Evolutionary conservation across 495 filamentous ascomycete genomes (phyloP), one percentile per base, ranked within the genome.

Genomic region (Aspergillus biplanus): DNA sequence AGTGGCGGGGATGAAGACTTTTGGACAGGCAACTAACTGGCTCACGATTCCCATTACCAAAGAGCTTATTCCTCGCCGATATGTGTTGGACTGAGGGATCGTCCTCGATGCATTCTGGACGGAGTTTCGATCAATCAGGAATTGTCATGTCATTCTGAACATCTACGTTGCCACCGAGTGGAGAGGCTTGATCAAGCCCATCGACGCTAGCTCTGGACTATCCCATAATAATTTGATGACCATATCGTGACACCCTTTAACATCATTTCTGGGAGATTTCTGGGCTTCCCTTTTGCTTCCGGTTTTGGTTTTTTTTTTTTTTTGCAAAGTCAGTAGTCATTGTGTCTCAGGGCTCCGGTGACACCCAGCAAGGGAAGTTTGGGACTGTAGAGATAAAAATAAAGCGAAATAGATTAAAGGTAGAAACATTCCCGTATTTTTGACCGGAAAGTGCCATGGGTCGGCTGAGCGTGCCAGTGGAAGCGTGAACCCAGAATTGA

Each of bases 51-150:
- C 21, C 47, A 50, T 50, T 50, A 50, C 47, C 47, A 50, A 50
- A 8, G 47, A 50, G 47, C 11, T 49, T 49, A 50, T 50, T 50
- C 47, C 27, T 50, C 16, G n/a, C 27, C 47, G 16, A 50, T 50
- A 9, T 50, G 47, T 18, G 16, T 34, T 39, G 33, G 53, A 39
- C 34, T n/a, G 33, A 39, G 53, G 35, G 50, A 53, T 53, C 39
- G 8, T 53, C 27, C 7, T 11, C 34, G 53, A 56, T 18, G 47
- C 47, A 50, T 18, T 27, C 47, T 18, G 21, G 47, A 50, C 47
- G 47, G 47, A 50, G 47, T 50, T 50, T 50, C 6, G 47, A 50
- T 50, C 47, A 50, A 50, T 50, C 47, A 18, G 27, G 47, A 21
- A 27, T 8, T 5, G 47, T 27, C 16, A 27, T 27, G 11, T 50